phyloP scores from a whole-genome alignment of 768 basidiomycete species.

The Boletus huronensis region DNA sequence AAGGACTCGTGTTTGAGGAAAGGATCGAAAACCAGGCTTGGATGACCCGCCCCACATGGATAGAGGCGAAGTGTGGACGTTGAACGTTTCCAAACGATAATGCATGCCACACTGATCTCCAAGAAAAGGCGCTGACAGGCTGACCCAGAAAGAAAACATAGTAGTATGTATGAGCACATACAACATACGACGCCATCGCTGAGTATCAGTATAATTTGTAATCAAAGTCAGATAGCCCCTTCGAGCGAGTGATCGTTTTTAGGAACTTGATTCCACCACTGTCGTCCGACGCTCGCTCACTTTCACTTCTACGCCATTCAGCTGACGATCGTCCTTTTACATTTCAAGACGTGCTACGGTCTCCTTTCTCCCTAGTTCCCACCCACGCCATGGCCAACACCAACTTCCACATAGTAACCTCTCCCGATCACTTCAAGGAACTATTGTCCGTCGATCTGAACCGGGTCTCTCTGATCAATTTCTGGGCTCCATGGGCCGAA shows the following conservation, averaged over 20 bases:
- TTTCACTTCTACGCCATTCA: background rate
- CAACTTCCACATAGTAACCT: slow-evolving; percentile 50
- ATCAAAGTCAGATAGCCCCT: no score
- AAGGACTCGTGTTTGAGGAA: background rate
- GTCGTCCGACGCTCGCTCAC: background rate
- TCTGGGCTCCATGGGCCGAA: slow-evolving; percentile 92
- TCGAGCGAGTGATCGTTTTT: background rate
- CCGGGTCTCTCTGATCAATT: slow-evolving; percentile 84
- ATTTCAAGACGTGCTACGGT: background rate
- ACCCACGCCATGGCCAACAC: slow-evolving; percentile 20
- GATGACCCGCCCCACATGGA: background rate
- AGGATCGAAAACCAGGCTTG: background rate
- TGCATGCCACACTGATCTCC: no score
- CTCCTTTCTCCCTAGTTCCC: background rate
- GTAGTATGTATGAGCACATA: background rate
- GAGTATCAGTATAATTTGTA: no score
- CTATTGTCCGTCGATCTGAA: slow-evolving; percentile 74
- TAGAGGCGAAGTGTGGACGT: background rate
- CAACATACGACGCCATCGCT: background rate
- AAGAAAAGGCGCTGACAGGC: background rate
- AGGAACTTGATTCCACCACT: background rate
- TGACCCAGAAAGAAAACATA: background rate
- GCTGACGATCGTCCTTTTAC: background rate
- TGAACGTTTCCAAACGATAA: no score
- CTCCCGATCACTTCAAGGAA: slow-evolving; percentile 68